These are phyloP conservation scores for Pseudogymnoascus sp. DNA, from an alignment of 2,329 filamentous ascomycete genomes.

Conservation along the genomic window DNA sequence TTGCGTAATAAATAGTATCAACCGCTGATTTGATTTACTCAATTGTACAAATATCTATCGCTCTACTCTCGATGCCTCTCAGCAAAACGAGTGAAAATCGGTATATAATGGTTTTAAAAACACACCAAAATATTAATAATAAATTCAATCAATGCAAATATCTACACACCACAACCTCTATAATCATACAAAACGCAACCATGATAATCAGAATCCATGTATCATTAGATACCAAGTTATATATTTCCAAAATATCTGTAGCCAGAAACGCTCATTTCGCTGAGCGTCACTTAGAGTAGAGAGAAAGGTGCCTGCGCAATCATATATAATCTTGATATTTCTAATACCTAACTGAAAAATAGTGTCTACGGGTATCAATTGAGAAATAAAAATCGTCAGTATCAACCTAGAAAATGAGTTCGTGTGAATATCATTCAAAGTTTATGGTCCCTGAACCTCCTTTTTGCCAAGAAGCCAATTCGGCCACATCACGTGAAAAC, in stretches of 20 bases:
- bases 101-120: neutral
- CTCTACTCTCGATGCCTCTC: neutral
- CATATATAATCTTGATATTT: neutral
- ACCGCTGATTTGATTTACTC: too few relatives aligned
- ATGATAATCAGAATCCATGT: neutral
- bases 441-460: neutral
- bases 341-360: neutral
- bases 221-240: neutral
- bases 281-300: neutral
- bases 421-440: neutral
- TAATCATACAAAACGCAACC: neutral
- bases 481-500: slow-evolving; percentile 4
- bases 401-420: neutral
- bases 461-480: neutral
- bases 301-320: neutral
- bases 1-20: neutral
- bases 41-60: neutral
- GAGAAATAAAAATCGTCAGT: neutral
- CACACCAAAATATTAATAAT: neutral
- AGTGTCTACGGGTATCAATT: neutral
- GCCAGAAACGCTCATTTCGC: neutral
- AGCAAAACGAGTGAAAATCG: neutral
- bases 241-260: neutral
- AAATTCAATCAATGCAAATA: neutral
- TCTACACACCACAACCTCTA: neutral